phyloP scores from a whole-genome alignment of 371 early-diverging fungal genomes.

The Mortierella polycephala region DNA sequence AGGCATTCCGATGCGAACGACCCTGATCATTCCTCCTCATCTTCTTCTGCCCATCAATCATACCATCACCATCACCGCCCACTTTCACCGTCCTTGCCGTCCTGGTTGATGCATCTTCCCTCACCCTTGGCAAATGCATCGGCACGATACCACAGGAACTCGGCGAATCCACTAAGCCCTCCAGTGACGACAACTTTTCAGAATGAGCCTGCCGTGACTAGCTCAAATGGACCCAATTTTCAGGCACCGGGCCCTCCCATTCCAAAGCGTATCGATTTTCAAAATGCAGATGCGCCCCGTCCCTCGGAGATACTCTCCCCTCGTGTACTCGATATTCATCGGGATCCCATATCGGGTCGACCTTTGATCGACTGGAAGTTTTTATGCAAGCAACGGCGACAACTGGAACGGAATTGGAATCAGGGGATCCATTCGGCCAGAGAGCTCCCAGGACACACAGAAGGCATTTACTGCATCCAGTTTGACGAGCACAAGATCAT shows the following conservation, averaged over 20 bases:
- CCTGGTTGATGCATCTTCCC: conserved; percentile 49
- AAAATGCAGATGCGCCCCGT: conserved; percentile 18
- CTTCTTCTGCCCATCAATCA: conserved; percentile 11
- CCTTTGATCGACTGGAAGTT: conserved; percentile 74
- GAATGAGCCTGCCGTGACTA: background rate
- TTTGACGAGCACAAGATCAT: conserved; percentile 76
- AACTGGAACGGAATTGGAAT: conserved; percentile 76
- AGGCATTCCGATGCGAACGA: conserved; percentile 21
- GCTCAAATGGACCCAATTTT: background rate
- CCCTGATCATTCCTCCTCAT: conserved; percentile 8
- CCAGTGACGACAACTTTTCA: conserved; percentile 13
- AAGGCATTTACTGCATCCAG: conserved; percentile 94
- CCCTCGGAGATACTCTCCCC: conserved; percentile 25
- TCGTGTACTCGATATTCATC: conserved; percentile 35
- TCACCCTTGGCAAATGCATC: conserved; percentile 34
- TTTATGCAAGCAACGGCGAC: conserved; percentile 68
- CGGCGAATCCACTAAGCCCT: conserved; percentile 11
- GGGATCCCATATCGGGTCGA: conserved; percentile 21
- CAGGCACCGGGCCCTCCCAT: conserved; percentile 2
- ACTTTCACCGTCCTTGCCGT: conserved; percentile 25
- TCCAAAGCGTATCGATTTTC: conserved; percentile 24
- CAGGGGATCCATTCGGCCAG: conserved; percentile 66
- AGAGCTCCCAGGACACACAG: conserved; percentile 83
- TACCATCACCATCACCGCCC: conserved; percentile 14
- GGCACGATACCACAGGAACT: conserved; percentile 24